These are phyloP conservation scores for Poronia punctata DNA, from an alignment of 495 filamentous ascomycete species.

Conservation along the genomic window DNA sequence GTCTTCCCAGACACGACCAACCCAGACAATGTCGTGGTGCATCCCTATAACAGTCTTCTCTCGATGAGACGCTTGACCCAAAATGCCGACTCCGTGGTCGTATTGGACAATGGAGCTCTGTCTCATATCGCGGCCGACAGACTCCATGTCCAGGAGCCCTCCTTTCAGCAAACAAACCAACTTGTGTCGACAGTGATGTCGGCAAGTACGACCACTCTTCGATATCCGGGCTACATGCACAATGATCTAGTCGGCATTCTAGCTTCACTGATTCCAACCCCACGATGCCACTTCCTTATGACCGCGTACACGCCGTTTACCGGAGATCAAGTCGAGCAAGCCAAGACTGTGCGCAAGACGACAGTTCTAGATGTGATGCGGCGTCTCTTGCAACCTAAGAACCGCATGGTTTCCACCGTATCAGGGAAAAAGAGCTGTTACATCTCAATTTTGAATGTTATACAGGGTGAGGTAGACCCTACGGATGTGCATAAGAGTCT, in stretches of 20 bases:
- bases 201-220: constrained; percentile 88
- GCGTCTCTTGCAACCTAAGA: constrained; percentile 90
- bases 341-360: constrained; percentile 94
- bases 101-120: constrained; percentile 90
- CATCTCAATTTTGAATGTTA: constrained; percentile 97
- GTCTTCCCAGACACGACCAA: constrained; percentile 91
- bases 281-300: constrained; percentile 95
- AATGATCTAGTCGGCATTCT: constrained; percentile 97
- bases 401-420: constrained; percentile 95
- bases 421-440: constrained; percentile 97
- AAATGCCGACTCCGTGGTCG: constrained; percentile 97
- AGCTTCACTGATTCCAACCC: constrained; percentile 90
- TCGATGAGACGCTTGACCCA: constrained; percentile 86
- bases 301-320: constrained; percentile 98
- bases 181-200: constrained; percentile 98
- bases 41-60: constrained; percentile 94
- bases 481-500: constrained; percentile 97
- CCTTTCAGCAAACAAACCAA: constrained; percentile 96
- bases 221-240: constrained; percentile 99
- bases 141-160: constrained; percentile 87
- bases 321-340: constrained; percentile 88
- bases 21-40: constrained; percentile 83
- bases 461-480: constrained; percentile 94
- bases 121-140: constrained; percentile 91
- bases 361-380: constrained; percentile 98